Conservation (phyloP, 768 basidiomycete genomes). For the Lentinula raphanica region DNA sequence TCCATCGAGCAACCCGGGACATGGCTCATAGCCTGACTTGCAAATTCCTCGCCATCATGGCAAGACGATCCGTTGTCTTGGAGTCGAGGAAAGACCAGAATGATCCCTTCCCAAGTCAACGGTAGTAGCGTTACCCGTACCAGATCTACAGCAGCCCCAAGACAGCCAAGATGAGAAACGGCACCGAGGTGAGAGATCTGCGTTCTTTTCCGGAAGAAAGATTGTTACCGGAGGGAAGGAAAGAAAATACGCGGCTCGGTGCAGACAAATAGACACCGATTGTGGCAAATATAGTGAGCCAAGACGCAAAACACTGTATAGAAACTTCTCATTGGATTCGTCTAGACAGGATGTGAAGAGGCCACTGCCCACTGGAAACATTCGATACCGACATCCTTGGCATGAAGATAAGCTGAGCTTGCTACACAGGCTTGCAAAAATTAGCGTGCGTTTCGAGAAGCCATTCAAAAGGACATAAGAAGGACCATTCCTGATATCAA, state of each 20-base stretch:
- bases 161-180: background rate
- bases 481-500: too few species aligned
- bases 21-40: too few species aligned
- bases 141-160: background rate
- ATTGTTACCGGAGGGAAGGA: background rate
- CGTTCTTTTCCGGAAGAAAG: background rate
- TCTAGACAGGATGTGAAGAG: background rate
- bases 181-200: background rate
- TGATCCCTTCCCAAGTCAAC: background rate
- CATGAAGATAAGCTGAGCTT: too few species aligned
- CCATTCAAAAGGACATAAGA: too few species aligned
- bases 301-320: too few species aligned
- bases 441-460: too few species aligned
- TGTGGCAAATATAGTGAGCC: too few species aligned
- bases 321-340: background rate
- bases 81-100: background rate
- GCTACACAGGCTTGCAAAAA: too few species aligned
- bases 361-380: too few species aligned
- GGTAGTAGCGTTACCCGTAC: background rate
- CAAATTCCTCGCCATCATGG: background rate
- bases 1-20: too few species aligned
- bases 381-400: background rate
- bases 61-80: background rate
- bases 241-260: too few species aligned
- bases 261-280: too few species aligned